A percentile compares a stretch with the other conserved stretches of the same genome.
Evolutionary conservation across 2,329 filamentous ascomycete genomes (phyloP).

Genomic region (Diplocarpon rosae): DNA sequence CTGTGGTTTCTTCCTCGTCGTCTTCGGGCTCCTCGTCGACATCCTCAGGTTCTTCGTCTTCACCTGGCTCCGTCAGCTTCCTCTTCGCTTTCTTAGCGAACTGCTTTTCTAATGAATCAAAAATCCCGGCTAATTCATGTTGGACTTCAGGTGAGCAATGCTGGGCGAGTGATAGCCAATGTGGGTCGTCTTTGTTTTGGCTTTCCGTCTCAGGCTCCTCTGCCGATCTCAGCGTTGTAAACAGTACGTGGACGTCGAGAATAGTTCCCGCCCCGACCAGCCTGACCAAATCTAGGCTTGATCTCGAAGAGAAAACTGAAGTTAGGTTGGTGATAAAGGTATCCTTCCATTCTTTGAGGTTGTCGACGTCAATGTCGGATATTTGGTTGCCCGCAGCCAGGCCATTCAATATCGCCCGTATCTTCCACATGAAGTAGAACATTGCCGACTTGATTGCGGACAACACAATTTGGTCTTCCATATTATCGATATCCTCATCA

Average conservation of each 20-base stretch:
- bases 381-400: slow-evolving; percentile 45
- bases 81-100: slow-evolving; percentile 62
- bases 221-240: slow-evolving; percentile 55
- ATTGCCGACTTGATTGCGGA: slow-evolving; percentile 66
- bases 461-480: slow-evolving; percentile 69
- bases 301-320: slow-evolving; percentile 54
- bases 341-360: slow-evolving; percentile 43
- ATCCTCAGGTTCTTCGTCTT: slow-evolving; percentile 63
- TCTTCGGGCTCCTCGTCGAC: slow-evolving; percentile 53
- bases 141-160: slow-evolving; percentile 55
- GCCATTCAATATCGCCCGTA: slow-evolving; percentile 45
- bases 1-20: slow-evolving; percentile 42
- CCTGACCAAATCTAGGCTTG: slow-evolving; percentile 66
- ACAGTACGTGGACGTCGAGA: slow-evolving; percentile 73
- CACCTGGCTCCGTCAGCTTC: slow-evolving; percentile 50
- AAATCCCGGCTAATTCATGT: slow-evolving; percentile 61
- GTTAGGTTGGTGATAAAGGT: slow-evolving; percentile 53
- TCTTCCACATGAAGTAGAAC: slow-evolving; percentile 96
- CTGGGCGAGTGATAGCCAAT: slow-evolving; percentile 53
- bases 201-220: slow-evolving; percentile 34
- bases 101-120: slow-evolving; percentile 63
- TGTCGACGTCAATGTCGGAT: slow-evolving; percentile 46
- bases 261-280: slow-evolving; percentile 64
- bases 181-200: slow-evolving; percentile 36
- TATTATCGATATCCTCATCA: slow-evolving; percentile 59